phyloP scores from a whole-genome alignment of 805 yeast species.

The Allodekkera sacchari region DNA sequence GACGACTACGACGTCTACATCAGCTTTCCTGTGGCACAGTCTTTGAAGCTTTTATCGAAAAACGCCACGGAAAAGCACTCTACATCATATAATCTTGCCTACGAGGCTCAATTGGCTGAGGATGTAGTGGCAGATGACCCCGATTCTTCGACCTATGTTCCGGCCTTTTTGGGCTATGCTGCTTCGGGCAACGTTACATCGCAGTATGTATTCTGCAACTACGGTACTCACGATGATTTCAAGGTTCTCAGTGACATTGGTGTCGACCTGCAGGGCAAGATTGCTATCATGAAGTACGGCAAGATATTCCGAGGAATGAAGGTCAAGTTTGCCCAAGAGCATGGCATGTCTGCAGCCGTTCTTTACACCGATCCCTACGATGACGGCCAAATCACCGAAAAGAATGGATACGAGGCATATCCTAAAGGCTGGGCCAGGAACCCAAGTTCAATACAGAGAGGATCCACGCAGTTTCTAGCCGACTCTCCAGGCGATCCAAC shows the following conservation, averaged over 20 bases:
- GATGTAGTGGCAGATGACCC: slow-evolving; percentile 42
- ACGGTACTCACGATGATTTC: slow-evolving; percentile 58
- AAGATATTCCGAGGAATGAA: slow-evolving; percentile 62
- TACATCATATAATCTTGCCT: slow-evolving; percentile 28
- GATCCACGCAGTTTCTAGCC: slow-evolving; percentile 59
- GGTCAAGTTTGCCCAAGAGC: slow-evolving; percentile 67
- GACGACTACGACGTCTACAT: slow-evolving; percentile 56
- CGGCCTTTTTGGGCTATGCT: slow-evolving; percentile 71
- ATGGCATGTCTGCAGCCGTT: slow-evolving; percentile 59
- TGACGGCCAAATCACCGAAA: slow-evolving; percentile 41
- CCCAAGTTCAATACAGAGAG: slow-evolving; percentile 70
- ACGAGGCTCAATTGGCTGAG: slow-evolving; percentile 46
- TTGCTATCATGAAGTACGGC: slow-evolving; percentile 65
- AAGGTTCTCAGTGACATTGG: slow-evolving; percentile 36
- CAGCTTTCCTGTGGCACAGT: slow-evolving; percentile 52
- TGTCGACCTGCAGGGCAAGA: slow-evolving; percentile 45
- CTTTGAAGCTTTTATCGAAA: slow-evolving; percentile 33
- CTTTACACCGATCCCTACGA: slow-evolving; percentile 67
- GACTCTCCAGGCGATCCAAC: slow-evolving; percentile 71
- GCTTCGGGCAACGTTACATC: slow-evolving; percentile 72
- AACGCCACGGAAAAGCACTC: too few species aligned
- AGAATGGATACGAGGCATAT: slow-evolving; percentile 54
- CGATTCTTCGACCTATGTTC: slow-evolving; percentile 42
- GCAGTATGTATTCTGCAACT: slow-evolving; percentile 56
- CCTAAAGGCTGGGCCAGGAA: slow-evolving; percentile 75